Evolutionary conservation across 306 rosid species (phyloP).

Genomic region (Corylus avellana): DNA sequence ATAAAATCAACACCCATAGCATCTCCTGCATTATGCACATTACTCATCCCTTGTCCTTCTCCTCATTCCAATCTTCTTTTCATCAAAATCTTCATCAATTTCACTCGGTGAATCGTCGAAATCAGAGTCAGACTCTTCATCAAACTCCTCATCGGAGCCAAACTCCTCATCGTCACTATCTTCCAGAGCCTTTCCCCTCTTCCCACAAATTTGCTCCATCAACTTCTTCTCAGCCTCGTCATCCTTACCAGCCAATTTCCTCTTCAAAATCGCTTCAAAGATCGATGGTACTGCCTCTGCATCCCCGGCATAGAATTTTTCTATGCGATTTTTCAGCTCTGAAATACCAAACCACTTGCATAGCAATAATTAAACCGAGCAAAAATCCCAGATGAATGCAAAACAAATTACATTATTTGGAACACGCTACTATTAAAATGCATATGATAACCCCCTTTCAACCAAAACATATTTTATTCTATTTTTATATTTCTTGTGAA

Average conservation of each 20-base stretch:
- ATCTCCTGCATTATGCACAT: slow-evolving; percentile 43
- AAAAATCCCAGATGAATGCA: background rate
- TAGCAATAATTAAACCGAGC: background rate
- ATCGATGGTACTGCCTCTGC: slow-evolving; percentile 57
- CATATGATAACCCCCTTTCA: background rate
- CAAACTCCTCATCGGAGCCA: slow-evolving; percentile 21
- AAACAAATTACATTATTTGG: background rate
- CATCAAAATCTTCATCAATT: slow-evolving; percentile 75
- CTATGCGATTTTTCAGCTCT: slow-evolving; percentile 67
- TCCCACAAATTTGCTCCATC: slow-evolving; percentile 58
- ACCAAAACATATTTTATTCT: background rate
- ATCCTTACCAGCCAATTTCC: slow-evolving; percentile 54
- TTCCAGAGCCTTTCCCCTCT: slow-evolving; percentile 23
- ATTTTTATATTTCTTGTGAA: background rate
- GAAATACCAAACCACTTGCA: slow-evolving; percentile 2
- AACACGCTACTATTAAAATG: background rate
- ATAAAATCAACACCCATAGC: slow-evolving; percentile 41
- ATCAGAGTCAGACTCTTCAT: slow-evolving; percentile 55
- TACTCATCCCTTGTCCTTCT: slow-evolving; percentile 52
- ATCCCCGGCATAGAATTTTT: slow-evolving; percentile 56
- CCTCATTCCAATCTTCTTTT: slow-evolving; percentile 53
- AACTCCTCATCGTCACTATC: slow-evolving; percentile 32
- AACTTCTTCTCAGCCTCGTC: slow-evolving; percentile 53
- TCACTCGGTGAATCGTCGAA: slow-evolving; percentile 38
- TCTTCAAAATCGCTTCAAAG: slow-evolving; percentile 72